These are phyloP conservation scores for Diaporthe citriasiana DNA, from an alignment of 2,329 filamentous ascomycete genomes.

Conservation along the genomic window DNA sequence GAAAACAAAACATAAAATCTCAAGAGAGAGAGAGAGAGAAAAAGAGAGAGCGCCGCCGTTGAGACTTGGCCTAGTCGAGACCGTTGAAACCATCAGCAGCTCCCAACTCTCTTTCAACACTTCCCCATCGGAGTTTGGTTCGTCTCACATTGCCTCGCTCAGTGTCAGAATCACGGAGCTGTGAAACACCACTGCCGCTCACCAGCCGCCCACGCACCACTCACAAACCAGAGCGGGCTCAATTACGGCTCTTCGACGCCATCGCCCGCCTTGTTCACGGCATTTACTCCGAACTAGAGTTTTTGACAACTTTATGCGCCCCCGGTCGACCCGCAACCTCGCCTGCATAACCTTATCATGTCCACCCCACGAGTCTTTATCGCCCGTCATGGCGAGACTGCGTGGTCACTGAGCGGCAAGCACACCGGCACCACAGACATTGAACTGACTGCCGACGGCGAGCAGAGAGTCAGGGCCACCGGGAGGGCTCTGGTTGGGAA, in stretches of 20 bases:
- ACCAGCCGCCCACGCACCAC: background rate
- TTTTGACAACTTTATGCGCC: conserved; percentile 17
- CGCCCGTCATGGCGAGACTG: conserved; percentile 92
- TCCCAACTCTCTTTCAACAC: background rate
- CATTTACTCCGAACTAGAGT: conserved; percentile 36
- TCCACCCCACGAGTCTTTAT: conserved; percentile 82
- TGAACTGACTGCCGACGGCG: conserved; percentile 84
- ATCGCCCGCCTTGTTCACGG: conserved; percentile 11
- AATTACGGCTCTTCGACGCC: conserved; percentile 7
- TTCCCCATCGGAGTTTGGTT: conserved; percentile 17
- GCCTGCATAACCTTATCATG: conserved; percentile 46
- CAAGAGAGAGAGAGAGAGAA: background rate
- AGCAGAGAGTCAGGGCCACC: conserved; percentile 81
- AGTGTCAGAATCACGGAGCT: conserved; percentile 24
- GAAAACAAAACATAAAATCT: background rate
- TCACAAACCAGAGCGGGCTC: too few relatives aligned
- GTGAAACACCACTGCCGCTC: conserved; percentile 16
- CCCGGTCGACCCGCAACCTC: conserved; percentile 2
- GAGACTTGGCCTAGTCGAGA: conserved; percentile 6
- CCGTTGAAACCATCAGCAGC: conserved; percentile 24
- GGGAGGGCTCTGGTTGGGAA: conserved; percentile 86
- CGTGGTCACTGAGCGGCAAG: conserved; percentile 90
- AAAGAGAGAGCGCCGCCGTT: background rate
- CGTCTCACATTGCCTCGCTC: conserved; percentile 29
- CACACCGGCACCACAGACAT: conserved; percentile 92